Evolutionary conservation across 805 yeast genomes (phyloP), one percentile per base, ranked within the genome.

Genomic region (Lipomyces starkeyi): DNA sequence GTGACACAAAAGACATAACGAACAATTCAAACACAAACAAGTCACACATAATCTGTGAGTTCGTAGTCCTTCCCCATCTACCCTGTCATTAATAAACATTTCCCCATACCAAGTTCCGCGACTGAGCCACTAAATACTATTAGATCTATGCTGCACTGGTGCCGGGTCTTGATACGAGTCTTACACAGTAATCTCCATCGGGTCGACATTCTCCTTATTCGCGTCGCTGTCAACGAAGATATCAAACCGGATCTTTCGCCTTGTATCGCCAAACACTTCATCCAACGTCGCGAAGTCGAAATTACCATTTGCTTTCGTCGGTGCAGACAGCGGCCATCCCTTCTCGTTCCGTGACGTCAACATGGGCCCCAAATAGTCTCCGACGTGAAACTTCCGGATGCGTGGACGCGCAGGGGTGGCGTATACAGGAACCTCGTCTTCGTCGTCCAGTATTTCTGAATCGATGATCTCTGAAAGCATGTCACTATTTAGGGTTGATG

Each of bases 391-490:
- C 54, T 60, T 17, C 13, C 66, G 65, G 25, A 69, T 63, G 20
- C 68, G 61, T 40, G 72, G 71, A 11, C 72, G 71, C 59, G 68
- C 61, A 22, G 72, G 72, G 8, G 72, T 69, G 20, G 40, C 63
- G 25, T 54, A 61, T 29, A 22, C 58, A 29, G 69, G 63, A 20
- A 54, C 34, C 37, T 32, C 53, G 9, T 22, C 43, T 8, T 61
- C 66, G 11, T 29, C 68, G 8, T 62, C 65, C 20, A 6, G 14
- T n/a, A 5, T 43, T 43, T 43, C 49, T 43, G 49, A n/a, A 43
- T 43, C 43, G 43, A 37, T 5, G 17, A 37, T 37, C 13, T 2
- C 20, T 17, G 49, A 43, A 43, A 43, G 20, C 20, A 43, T 14
- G 20, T 43, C 49, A n/a, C 14, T 43, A 5, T 17, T 43, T 17